These are phyloP conservation scores for Lentinula boryana DNA, from an alignment of 768 basidiomycete species.

Conservation along the genomic window DNA sequence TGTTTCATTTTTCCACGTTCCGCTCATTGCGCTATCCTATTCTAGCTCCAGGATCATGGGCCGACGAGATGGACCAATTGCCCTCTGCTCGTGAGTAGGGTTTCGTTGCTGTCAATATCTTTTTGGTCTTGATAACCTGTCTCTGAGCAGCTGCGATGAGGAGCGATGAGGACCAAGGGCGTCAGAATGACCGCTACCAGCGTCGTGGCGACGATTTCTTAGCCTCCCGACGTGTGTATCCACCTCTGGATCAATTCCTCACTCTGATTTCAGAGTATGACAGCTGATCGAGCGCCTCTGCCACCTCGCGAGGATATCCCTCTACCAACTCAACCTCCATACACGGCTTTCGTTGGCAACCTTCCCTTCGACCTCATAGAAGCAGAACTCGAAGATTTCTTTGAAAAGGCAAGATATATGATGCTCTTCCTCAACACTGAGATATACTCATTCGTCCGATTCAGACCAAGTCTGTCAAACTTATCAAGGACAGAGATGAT, in stretches of 20 bases:
- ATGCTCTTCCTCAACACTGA: neutral
- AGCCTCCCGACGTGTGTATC: conserved; percentile 50
- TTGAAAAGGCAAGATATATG: conserved; percentile 54
- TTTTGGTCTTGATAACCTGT: conserved; percentile 10
- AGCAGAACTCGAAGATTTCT: conserved; percentile 75
- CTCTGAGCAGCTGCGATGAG: conserved; percentile 55
- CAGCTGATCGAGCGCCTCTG: conserved; percentile 49
- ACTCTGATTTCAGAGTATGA: neutral
- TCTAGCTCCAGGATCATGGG: conserved; percentile 90
- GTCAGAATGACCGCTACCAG: conserved; percentile 47
- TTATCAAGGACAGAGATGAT: conserved; percentile 89
- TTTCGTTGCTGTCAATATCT: neutral
- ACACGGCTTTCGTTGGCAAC: conserved; percentile 96
- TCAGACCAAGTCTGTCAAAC: conserved; percentile 81
- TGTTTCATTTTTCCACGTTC: conserved; percentile 9
- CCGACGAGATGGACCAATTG: conserved; percentile 94
- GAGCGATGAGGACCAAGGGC: conserved; percentile 56
- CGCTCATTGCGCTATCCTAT: conserved; percentile 13
- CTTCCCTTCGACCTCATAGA: conserved; percentile 90
- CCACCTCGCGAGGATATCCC: conserved; percentile 86
- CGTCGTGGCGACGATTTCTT: conserved; percentile 61
- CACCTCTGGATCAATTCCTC: neutral
- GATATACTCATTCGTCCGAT: neutral
- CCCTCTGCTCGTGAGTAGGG: conserved; percentile 83
- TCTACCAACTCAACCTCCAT: conserved; percentile 92